These are phyloP conservation scores for Ceratocystis cubensis DNA, from an alignment of 2,329 filamentous ascomycete species.

Conservation along the genomic window DNA sequence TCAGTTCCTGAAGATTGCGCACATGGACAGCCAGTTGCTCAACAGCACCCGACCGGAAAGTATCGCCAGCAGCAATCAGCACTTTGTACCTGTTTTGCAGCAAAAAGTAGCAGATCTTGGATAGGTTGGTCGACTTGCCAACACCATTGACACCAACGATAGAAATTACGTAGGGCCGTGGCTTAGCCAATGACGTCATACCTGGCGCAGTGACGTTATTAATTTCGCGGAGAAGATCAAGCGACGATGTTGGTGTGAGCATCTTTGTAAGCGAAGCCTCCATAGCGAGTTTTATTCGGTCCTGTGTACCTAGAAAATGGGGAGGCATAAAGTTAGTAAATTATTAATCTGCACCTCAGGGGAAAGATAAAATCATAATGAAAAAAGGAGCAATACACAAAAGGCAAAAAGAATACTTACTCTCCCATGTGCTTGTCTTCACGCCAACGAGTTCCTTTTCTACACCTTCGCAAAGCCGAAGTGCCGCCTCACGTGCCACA, in stretches of 20 bases:
- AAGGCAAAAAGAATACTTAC: conserved; percentile 25
- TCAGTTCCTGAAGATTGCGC: conserved; percentile 81
- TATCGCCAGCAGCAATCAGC: conserved; percentile 86
- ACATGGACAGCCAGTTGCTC: conserved; percentile 95
- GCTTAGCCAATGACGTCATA: conserved; percentile 46
- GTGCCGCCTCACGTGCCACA: conserved; percentile 83
- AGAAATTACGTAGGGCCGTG: conserved; percentile 88
- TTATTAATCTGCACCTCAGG: background rate
- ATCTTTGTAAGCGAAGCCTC: conserved; percentile 88
- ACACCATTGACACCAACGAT: conserved; percentile 98
- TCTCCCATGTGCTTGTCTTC: conserved; percentile 87
- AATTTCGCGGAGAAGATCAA: conserved; percentile 90
- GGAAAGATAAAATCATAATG: background rate
- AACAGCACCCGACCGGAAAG: conserved; percentile 91
- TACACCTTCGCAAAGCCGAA: conserved; percentile 81
- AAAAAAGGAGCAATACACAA: too few species aligned
- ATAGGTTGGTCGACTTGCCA: conserved; percentile 93
- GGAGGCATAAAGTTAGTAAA: background rate
- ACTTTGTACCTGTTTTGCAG: conserved; percentile 95
- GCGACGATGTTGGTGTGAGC: conserved; percentile 84
- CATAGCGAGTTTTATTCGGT: conserved; percentile 74
- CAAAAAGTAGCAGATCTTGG: conserved; percentile 96
- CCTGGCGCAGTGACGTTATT: conserved; percentile 60
- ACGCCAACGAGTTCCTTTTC: conserved; percentile 80
- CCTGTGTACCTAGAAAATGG: conserved; percentile 49